A percentile compares a stretch with the other conserved stretches of the same genome.
Conservation (phyloP, 2,329 filamentous ascomycete species). For the Coleophoma eucalyptorum region DNA sequence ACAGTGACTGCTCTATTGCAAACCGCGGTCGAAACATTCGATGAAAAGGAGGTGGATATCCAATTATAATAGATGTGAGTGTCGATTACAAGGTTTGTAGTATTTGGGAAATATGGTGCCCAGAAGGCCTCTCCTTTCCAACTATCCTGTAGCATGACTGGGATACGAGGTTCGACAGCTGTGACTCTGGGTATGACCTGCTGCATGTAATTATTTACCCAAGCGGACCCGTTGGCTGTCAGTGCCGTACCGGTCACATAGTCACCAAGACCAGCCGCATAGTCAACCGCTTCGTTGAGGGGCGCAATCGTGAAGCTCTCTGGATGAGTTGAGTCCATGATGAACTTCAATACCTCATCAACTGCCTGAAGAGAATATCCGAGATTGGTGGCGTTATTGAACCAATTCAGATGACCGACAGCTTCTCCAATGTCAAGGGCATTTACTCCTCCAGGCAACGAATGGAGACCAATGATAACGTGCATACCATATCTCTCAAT, state of each 20-base stretch:
- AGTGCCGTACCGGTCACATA: conserved; percentile 29
- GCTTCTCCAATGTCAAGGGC: conserved; percentile 28
- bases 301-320: conserved; percentile 30
- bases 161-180: conserved; percentile 23
- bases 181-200: conserved; percentile 20
- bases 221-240: conserved; percentile 23
- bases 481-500: conserved; percentile 36
- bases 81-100: conserved; percentile 27
- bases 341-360: conserved; percentile 27
- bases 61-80: conserved; percentile 28
- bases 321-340: conserved; percentile 22
- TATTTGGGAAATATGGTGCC: conserved; percentile 20
- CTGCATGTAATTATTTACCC: conserved; percentile 29
- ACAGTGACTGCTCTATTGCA: conserved; percentile 20
- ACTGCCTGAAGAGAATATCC: conserved; percentile 28
- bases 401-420: conserved; percentile 28
- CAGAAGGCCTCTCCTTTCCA: conserved; percentile 25
- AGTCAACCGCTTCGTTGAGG: conserved; percentile 33
- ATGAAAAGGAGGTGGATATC: conserved; percentile 16
- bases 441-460: conserved; percentile 33
- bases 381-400: conserved; percentile 29
- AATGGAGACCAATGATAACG: conserved; percentile 37
- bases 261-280: conserved; percentile 19
- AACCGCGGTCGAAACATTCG: conserved; percentile 22
- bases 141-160: conserved; percentile 29